phyloP scores from a whole-genome alignment of 192 early-diverging fungal species.

The Backusella luteola region DNA sequence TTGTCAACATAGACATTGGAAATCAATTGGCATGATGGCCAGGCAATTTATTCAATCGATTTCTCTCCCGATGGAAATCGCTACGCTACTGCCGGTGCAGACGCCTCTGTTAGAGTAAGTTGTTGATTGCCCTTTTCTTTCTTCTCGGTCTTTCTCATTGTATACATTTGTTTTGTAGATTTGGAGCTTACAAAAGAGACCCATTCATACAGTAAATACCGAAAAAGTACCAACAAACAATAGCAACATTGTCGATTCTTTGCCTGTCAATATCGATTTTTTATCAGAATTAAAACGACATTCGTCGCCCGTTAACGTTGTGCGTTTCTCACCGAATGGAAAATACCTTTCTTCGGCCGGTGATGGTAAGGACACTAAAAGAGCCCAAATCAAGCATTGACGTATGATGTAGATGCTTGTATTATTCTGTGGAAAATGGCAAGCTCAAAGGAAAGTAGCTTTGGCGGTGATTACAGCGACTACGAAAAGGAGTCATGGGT shows the following conservation, averaged over 20 bases:
- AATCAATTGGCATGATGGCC: conserved; percentile 94
- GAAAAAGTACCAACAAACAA: background rate
- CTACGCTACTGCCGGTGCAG: conserved; percentile 89
- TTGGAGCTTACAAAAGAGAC: conserved; percentile 43
- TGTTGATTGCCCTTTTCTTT: conserved; percentile 6
- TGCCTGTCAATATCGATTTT: conserved; percentile 67
- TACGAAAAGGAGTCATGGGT: conserved; percentile 77
- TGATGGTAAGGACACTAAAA: conserved; percentile 54
- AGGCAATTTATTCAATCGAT: conserved; percentile 88
- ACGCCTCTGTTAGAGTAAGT: conserved; percentile 81
- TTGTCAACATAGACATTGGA: conserved; percentile 55
- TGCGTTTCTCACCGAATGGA: conserved; percentile 79
- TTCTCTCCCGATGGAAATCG: conserved; percentile 70
- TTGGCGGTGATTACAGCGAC: conserved; percentile 31
- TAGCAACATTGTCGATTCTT: conserved; percentile 33
- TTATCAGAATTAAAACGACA: conserved; percentile 82
- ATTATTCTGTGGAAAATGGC: conserved; percentile 83
- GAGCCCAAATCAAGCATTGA: too few species aligned
- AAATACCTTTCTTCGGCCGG: conserved; percentile 83
- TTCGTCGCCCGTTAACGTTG: conserved; percentile 88
- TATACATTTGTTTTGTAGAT: conserved; percentile 42
- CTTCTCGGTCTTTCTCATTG: background rate
- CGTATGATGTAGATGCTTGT: conserved; percentile 61
- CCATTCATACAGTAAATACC: background rate
- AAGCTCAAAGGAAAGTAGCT: conserved; percentile 45